Base-by-base conservation (phyloP, 2,329 filamentous ascomycete genomes). In the Plectosphaerella cucumerina region DNA sequence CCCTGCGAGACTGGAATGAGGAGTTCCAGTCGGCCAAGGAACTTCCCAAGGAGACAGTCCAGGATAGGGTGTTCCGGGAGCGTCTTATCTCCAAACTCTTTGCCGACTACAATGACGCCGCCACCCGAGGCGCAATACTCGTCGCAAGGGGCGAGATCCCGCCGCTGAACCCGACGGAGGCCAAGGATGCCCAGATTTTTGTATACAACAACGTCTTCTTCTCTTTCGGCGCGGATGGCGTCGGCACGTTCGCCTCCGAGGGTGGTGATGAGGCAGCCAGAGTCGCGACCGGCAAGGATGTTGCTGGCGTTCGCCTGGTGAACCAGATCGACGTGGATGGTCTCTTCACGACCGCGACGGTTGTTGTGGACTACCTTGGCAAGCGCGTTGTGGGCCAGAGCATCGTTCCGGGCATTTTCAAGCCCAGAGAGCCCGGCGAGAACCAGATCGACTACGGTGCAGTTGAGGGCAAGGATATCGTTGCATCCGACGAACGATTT, bases 131-230 rank as follows among this genome's bases (percentile, higher is more conserved):
- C 55, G 93, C 94, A 31, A 89, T 97, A 44, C 77, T 97, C 59
- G 93, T 99, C 49, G 93, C 92, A 21, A 83, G 90, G 51, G 94
- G 94, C 49, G 94, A 99, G 68, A 88, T 99, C 56, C 86, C 91
- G 18, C 90, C 94, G 6, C 74, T 99, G 50, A 99, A 99, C 73
- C 95, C 94, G 6, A 97, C 93, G 0, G 94, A 99, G 72, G 85
- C 80, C 56, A 84, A 81, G 59, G 93, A 99, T 67, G 94, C 94
- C 4, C 94, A 99, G 68, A 99, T 99, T 58, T 99, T 96, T 63
- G 93, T 99, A 21, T 97, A 97, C 77, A 97, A 97, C 78, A 99
- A 99, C 71, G 91, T 99, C 59, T 99, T 99, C 76, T 99, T 96
- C 76, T 97, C 94, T 1, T 97, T 97, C 61, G 94, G 94, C 56